Evolutionary conservation across 805 yeast genomes (phyloP), one percentile per base, ranked within the genome.

Genomic region (Metschnikowia noctiluminum): DNA sequence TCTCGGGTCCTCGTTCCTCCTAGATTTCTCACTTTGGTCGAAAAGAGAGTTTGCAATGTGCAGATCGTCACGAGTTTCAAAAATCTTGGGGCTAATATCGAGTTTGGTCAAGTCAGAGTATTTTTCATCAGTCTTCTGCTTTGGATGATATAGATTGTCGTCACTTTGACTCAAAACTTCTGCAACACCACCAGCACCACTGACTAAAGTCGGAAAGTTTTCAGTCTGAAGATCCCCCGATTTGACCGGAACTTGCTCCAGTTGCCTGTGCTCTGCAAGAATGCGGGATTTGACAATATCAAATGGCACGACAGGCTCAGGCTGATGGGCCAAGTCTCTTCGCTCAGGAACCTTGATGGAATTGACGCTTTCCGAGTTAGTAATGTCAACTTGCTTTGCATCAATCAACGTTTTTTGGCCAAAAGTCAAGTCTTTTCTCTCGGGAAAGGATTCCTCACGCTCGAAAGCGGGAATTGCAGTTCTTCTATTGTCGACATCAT

Each of bases 171-270:
- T 41, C 36, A 41, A 34, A 2, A 46, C 40, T n/a, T 46, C 16
- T 7, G 50, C 43, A 3, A 28, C 30, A 3, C 50, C 50, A 35
- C 38, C 16, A 6, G 16, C 27, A 13, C 40, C 46, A 35, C 46
- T 42, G 37, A 47, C 46, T 28, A 47, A 35, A 7, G 50, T 47
- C 12, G 50, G 46, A 34, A 41, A 40, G 4, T 46, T 45, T 14
- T 46, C 39, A 7, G 39, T 13, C n/a, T n/a, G 39, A 27, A 2
- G 8, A 3, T 13, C 13, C 5, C 10, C 32, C 35, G 27, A 30
- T 10, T 43, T 27, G 13, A 21, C 21, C 21, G 21, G 21, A 21
- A 21, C 21, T 4, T 21, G 21, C 21, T 21, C 32, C 10, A 30
- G 10, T 12, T 30, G 32, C 13, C 32, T 30, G 10, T 9, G 32